Base-by-base conservation (phyloP, 2,329 filamentous ascomycete species). In the Botrytis galanthina region DNA sequence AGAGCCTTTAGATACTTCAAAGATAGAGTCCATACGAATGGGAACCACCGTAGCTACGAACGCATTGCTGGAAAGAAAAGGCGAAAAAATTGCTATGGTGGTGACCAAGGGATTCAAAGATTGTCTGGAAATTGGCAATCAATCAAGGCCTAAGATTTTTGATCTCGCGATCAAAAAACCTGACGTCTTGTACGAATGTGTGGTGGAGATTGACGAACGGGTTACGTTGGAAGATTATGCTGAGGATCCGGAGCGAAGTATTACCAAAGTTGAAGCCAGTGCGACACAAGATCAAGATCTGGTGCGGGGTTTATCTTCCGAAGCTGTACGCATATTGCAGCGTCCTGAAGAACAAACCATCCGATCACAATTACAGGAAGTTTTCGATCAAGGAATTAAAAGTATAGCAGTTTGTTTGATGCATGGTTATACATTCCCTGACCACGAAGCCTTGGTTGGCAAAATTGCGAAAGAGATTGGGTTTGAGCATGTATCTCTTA, bases 11-110 rank as follows among this genome's bases (percentile, higher is more conserved):
- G 94, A 97, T 81, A 97, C 94, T 1, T 89, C 90, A 29, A 84
- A 90, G 79, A 97, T 98, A 78, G 93, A 96, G 78, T 94, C 92
- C 72, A 97, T 98, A 81, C 91, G 95, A 66, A 98, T 98, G 95
- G 95, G 95, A 62, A 98, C 95, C 1, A 98, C 95, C 0, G 94
- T 98, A 20, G 95, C 95, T 16, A 98, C 95, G 0, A 98, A 98
- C 82, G 95, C 95, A 0, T 83, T 98, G 73, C 86, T 98, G 3
- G 95, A 98, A 82, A 87, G 95, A 73, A 97, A 97, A 82, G 95
- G 95, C 66, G 94, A 97, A 83, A 90, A 89, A 78, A 95, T 96
- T 80, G 94, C 93, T 22, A 87, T 98, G 82, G 89, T 97, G 1
- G 93, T 97, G 18, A 97, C 93, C 1, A 91, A 90, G 77, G 95